phyloP scores from a whole-genome alignment of 2,329 filamentous ascomycete genomes.

The Aspergillus aculeatinus region DNA sequence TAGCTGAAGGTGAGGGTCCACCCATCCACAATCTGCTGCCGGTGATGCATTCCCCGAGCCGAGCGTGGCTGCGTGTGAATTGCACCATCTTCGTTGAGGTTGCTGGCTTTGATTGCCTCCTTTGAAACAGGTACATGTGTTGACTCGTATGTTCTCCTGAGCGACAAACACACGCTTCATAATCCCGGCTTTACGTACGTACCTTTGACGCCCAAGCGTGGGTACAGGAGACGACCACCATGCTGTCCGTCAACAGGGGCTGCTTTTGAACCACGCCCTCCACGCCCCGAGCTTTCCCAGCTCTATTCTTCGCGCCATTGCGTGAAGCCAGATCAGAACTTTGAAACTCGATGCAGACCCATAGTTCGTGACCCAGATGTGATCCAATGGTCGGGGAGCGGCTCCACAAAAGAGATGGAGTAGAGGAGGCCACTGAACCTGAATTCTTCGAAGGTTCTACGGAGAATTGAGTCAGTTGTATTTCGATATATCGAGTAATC shows the following conservation, averaged over 20 bases:
- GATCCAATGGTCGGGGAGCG: background rate
- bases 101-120: background rate
- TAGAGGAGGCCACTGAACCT: background rate
- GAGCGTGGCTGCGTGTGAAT: background rate
- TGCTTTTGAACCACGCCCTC: no score
- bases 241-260: no score
- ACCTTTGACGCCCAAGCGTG: no score
- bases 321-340: background rate
- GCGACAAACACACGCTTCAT: background rate
- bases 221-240: no score
- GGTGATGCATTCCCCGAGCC: background rate
- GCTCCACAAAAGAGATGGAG: background rate
- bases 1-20: slow-evolving; percentile 4
- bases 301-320: no score
- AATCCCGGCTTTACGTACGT: no score
- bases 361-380: background rate
- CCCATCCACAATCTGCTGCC: background rate
- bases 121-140: background rate
- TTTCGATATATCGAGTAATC: no score
- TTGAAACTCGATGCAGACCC: background rate
- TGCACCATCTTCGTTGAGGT: background rate
- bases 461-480: no score
- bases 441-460: background rate
- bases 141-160: background rate
- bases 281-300: no score